Evolutionary conservation across 1,284 basidiomycete species (phyloP).

Genomic region (Peniophora sp.): DNA sequence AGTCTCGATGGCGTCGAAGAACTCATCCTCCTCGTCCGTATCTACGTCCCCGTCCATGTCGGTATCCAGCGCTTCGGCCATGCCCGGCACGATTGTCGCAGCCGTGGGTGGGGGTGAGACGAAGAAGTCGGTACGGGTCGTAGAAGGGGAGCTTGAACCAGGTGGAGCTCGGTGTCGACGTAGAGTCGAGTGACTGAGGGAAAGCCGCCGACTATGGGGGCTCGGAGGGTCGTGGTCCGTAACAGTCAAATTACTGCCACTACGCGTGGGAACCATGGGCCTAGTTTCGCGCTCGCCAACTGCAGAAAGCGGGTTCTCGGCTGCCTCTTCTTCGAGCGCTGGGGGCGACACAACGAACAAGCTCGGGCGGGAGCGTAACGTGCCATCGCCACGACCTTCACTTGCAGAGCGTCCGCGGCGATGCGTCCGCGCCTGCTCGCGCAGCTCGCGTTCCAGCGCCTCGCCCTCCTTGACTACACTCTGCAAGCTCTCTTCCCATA

Average conservation of each 20-base stretch:
- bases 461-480: conserved; percentile 85
- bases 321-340: background rate
- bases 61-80: conserved; percentile 14
- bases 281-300: background rate
- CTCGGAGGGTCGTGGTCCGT: background rate
- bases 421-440: conserved; percentile 48
- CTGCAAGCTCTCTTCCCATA: conserved; percentile 93
- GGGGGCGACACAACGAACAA: conserved; percentile 13
- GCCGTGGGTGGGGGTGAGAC: background rate
- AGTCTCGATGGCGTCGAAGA: conserved; percentile 94
- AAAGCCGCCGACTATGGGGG: background rate
- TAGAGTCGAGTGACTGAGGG: background rate
- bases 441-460: conserved; percentile 75
- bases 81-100: background rate
- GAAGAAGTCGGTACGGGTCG: background rate
- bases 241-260: background rate
- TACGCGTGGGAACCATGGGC: background rate
- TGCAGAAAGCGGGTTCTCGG: background rate
- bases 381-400: conserved; percentile 16
- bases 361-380: conserved; percentile 20
- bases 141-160: conserved; percentile 3
- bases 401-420: conserved; percentile 35
- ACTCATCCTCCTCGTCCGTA: conserved; percentile 92
- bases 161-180: background rate
- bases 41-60: conserved; percentile 39